phyloP scores from a whole-genome alignment of 208 protist genomes.

The Acanthamoeba healyi region DNA sequence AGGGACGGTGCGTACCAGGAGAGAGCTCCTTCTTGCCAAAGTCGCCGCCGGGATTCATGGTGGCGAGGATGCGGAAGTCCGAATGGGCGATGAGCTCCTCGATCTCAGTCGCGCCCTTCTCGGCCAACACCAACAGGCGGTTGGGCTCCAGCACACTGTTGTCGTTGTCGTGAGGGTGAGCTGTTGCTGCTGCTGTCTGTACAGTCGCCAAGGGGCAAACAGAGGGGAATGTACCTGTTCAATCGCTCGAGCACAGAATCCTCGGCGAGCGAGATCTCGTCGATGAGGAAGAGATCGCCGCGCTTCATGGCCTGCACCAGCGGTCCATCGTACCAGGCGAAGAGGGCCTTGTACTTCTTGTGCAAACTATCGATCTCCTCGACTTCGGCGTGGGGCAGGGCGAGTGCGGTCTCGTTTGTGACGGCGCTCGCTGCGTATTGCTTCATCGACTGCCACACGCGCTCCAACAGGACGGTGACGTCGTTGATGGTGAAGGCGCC shows the following conservation, averaged over 20 bases:
- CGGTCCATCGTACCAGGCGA: conserved; percentile 99
- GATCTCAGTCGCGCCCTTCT: conserved; percentile 94
- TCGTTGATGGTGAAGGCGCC: neutral
- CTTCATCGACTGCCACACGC: neutral
- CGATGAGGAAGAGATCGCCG: conserved; percentile 99
- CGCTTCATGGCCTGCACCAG: conserved; percentile 98
- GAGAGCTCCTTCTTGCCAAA: conserved; percentile 99
- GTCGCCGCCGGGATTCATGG: conserved; percentile 99
- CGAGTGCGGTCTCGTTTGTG: neutral
- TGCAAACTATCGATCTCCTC: neutral
- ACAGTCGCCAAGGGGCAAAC: neutral
- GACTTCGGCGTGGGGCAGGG: neutral
- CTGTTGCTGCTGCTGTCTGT: neutral
- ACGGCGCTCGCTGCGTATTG: neutral
- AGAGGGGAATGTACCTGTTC: conserved; percentile 91
- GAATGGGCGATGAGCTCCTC: conserved; percentile 91
- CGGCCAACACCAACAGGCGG: conserved; percentile 96
- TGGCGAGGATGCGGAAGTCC: conserved; percentile 98
- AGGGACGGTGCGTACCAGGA: conserved; percentile 91
- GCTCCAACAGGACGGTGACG: neutral
- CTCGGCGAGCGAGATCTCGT: conserved; percentile 99
- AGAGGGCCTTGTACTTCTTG: conserved; percentile 92
- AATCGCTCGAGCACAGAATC: conserved; percentile 99
- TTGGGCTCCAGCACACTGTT: conserved; percentile 98
- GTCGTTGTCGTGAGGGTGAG: neutral